Conservation (phyloP, 768 basidiomycete genomes). For the Vararia minispora region DNA sequence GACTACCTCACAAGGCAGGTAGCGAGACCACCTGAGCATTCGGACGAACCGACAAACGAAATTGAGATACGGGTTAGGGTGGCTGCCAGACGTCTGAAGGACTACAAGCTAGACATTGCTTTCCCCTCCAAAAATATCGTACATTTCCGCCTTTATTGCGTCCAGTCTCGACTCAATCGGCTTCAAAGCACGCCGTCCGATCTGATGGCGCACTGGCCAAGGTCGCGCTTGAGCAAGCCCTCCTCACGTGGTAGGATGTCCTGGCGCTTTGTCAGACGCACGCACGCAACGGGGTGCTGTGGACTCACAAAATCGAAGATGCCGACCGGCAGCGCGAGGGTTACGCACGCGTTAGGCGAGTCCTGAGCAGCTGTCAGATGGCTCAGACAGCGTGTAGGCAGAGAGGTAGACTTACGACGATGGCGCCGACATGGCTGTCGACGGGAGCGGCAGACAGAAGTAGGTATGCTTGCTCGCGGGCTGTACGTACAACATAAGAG, state of each 20-base stretch:
- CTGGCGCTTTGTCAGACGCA: constrained; percentile 21
- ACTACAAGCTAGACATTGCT: no score
- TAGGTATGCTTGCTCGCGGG: constrained; percentile 72
- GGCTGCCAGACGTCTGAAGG: no score
- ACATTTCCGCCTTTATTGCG: no score
- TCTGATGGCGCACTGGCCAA: constrained; percentile 56
- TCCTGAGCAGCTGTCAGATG: constrained; percentile 43
- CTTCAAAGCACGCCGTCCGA: constrained; percentile 45
- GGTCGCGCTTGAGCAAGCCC: constrained; percentile 45
- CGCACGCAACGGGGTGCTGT: not conserved
- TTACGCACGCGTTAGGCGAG: constrained; percentile 71
- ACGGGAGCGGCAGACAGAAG: constrained; percentile 60
- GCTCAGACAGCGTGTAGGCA: not conserved
- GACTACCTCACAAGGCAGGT: no score
- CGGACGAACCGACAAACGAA: no score
- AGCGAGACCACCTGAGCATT: no score
- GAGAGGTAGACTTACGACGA: constrained; percentile 41
- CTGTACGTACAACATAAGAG: constrained; percentile 20
- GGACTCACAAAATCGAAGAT: constrained; percentile 60
- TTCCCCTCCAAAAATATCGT: no score
- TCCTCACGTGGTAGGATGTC: constrained; percentile 59
- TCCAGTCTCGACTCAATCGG: not conserved
- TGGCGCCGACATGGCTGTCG: constrained; percentile 58
- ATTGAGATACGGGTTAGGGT: no score
- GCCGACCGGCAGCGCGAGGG: constrained; percentile 60